phyloP scores from a whole-genome alignment of 768 basidiomycete genomes.

The Boletus sp. region DNA sequence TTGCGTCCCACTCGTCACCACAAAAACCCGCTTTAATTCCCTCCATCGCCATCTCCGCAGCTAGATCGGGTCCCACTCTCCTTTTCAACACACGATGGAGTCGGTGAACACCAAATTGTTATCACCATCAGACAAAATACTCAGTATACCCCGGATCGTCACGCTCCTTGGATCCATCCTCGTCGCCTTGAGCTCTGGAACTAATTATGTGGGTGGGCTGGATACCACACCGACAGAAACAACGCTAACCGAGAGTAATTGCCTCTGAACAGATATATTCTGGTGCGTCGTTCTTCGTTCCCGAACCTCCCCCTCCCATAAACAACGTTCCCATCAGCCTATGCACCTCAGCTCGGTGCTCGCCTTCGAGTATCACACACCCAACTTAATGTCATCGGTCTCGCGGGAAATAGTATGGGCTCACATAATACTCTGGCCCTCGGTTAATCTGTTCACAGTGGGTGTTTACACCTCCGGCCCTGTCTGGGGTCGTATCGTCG shows the following conservation, averaged over 20 bases:
- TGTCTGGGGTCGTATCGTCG: conserved; percentile 76
- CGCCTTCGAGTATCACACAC: conserved; percentile 75
- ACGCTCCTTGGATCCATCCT: conserved; percentile 55
- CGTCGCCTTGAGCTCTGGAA: conserved; percentile 62
- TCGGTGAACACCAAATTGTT: conserved; percentile 10
- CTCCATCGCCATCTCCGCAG: not conserved
- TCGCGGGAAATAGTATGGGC: conserved; percentile 69
- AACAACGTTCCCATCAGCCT: conserved; percentile 45
- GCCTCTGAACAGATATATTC: conserved; percentile 25
- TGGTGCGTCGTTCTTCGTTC: conserved; percentile 13
- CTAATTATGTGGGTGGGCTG: conserved; percentile 61
- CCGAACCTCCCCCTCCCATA: not conserved
- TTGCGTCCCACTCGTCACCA: not conserved
- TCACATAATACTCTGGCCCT: not conserved
- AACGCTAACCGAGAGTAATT: not conserved
- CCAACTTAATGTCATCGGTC: conserved; percentile 73
- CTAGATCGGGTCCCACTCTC: not conserved
- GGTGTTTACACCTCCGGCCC: conserved; percentile 79
- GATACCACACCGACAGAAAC: not conserved
- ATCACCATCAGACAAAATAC: conserved; percentile 15
- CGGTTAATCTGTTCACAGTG: conserved; percentile 37
- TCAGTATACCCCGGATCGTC: conserved; percentile 36
- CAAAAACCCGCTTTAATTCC: not conserved
- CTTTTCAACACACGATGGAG: conserved; percentile 7
- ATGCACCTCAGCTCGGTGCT: conserved; percentile 82